phyloP scores from a whole-genome alignment of 257 asterid genomes.

The Solanum clarkiae region DNA sequence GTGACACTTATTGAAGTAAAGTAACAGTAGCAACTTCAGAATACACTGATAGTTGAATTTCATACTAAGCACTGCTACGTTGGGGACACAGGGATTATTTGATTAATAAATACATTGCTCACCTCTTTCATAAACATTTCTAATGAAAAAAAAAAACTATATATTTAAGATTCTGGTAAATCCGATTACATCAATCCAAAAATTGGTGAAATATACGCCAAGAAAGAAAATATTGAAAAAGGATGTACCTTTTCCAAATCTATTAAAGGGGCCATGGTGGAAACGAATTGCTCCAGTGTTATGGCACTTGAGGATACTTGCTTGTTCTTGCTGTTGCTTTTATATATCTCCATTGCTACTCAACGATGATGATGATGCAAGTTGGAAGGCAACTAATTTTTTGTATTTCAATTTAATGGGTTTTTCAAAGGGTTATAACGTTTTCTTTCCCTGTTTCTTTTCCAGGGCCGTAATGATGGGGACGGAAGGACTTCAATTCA shows the following conservation, averaged over 20 bases:
- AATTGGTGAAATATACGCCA: not conserved
- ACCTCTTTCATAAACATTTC: not conserved
- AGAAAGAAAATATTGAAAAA: not conserved
- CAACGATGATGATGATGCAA: not conserved
- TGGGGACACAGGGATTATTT: not conserved
- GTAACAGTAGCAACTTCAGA: not conserved
- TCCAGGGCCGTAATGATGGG: not conserved
- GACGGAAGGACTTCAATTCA: too few relatives aligned
- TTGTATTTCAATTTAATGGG: not conserved
- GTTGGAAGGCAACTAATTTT: not conserved
- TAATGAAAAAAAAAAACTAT: not conserved
- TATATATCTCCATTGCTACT: slow-evolving; percentile 49
- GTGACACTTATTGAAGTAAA: not conserved
- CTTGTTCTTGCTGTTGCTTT: slow-evolving; percentile 3
- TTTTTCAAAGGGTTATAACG: not conserved
- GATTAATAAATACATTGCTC: not conserved
- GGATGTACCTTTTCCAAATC: slow-evolving; percentile 76
- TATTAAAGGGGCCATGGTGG: slow-evolving; percentile 76
- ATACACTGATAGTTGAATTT: not conserved
- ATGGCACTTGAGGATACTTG: slow-evolving; percentile 13
- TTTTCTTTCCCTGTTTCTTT: not conserved
- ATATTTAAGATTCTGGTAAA: not conserved
- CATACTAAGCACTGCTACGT: not conserved
- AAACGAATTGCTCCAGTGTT: slow-evolving; percentile 79
- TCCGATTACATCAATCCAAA: not conserved